These are phyloP conservation scores for Penicillium frequentans DNA, from an alignment of 2,329 filamentous ascomycete species.

Conservation along the genomic window DNA sequence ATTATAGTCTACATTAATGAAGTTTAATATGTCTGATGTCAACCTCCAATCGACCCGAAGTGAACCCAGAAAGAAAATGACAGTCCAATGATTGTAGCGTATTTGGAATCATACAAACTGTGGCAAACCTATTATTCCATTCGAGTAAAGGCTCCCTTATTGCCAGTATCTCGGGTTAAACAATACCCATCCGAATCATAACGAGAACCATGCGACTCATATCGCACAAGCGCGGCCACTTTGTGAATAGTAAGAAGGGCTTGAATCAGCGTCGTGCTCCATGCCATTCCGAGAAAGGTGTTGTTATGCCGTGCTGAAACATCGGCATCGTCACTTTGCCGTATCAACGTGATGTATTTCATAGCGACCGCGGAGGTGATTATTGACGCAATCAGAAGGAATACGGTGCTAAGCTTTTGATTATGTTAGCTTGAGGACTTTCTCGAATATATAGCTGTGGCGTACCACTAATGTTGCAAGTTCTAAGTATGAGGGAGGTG, in stretches of 20 bases:
- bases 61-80: neutral
- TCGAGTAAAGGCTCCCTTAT: neutral
- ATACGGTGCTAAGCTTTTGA: neutral
- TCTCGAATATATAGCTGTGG: neutral
- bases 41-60: neutral
- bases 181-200: neutral
- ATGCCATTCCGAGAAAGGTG: conserved; percentile 5
- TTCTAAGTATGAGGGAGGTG: conserved; percentile 2
- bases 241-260: neutral
- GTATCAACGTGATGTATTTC: neutral
- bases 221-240: neutral
- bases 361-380: conserved; percentile 1
- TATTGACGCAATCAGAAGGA: neutral
- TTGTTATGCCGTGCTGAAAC: neutral
- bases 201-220: neutral
- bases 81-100: neutral
- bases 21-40: no score
- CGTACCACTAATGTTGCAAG: conserved; percentile 1
- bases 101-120: neutral
- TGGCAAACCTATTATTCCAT: neutral
- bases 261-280: neutral
- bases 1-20: no score
- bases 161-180: neutral
- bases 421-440: neutral
- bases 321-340: neutral